Conservation (phyloP, 148 eudicot species). For the Spergularia marina region DNA sequence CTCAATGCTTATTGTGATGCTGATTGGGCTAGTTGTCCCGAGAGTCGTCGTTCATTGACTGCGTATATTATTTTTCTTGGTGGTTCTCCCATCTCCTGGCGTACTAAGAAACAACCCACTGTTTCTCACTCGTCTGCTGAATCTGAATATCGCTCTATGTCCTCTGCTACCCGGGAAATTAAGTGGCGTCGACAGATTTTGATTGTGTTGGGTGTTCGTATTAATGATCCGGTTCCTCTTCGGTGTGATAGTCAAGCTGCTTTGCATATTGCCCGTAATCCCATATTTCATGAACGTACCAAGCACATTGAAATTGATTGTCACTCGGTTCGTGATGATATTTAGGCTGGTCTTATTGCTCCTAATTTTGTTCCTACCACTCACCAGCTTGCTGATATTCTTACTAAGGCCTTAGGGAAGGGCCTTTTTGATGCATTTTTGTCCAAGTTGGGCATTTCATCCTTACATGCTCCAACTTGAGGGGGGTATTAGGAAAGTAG, state of each 20-base stretch:
- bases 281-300: slow-evolving; percentile 8
- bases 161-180: too few species aligned
- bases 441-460: slow-evolving; percentile 14
- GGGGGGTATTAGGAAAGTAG: too few species aligned
- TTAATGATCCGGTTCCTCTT: neutral
- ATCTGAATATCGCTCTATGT: neutral
- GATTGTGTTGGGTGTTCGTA: neutral
- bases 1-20: slow-evolving; percentile 1
- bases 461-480: neutral
- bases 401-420: neutral
- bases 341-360: too few species aligned
- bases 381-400: neutral
- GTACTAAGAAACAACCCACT: neutral
- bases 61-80: neutral
- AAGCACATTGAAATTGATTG: slow-evolving; percentile 1
- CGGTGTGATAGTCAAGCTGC: slow-evolving; percentile 12
- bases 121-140: slow-evolving; percentile 8
- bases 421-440: neutral
- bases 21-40: slow-evolving; percentile 12
- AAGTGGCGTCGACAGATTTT: too few species aligned
- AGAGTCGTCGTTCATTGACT: neutral
- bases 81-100: slow-evolving; percentile 2
- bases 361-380: neutral
- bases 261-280: slow-evolving; percentile 1
- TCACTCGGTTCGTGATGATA: too few species aligned